phyloP scores from a whole-genome alignment of 2,329 filamentous ascomycete genomes.

The Nothophoma quercina region DNA sequence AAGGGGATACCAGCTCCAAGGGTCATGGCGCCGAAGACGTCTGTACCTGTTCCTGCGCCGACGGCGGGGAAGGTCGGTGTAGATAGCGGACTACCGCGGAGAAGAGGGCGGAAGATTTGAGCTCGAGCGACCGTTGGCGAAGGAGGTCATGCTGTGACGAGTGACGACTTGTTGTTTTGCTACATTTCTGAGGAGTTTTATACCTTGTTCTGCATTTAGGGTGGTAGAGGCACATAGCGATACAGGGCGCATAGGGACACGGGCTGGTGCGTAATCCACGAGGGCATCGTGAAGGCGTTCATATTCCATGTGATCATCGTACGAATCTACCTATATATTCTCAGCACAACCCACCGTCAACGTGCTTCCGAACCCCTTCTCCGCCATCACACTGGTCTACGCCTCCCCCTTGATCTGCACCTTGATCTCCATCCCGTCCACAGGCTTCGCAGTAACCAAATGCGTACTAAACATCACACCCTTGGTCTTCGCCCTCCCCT shows the following conservation, averaged over 20 bases:
- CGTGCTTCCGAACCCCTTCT: too few relatives aligned
- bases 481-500: conserved; percentile 16
- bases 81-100: conserved; percentile 42
- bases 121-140: not conserved
- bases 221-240: conserved; percentile 1
- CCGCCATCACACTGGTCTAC: too few relatives aligned
- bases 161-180: conserved; percentile 1
- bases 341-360: too few relatives aligned
- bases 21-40: conserved; percentile 25
- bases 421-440: conserved; percentile 24
- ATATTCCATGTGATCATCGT: too few relatives aligned
- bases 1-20: conserved; percentile 40
- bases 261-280: too few relatives aligned
- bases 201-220: conserved; percentile 12
- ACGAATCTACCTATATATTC: too few relatives aligned
- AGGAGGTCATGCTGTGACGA: not conserved
- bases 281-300: too few relatives aligned
- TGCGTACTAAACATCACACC: conserved; percentile 15
- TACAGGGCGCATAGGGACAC: too few relatives aligned
- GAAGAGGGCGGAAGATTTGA: conserved; percentile 36
- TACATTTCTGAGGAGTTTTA: conserved; percentile 10
- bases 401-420: conserved; percentile 12
- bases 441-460: conserved; percentile 22
- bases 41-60: not conserved
- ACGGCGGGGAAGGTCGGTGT: conserved; percentile 21